A percentile compares a stretch with the other conserved stretches of the same genome.
These are phyloP conservation scores for Capronia coronata DNA, from an alignment of 2,329 filamentous ascomycete genomes.

Conservation along the genomic window DNA sequence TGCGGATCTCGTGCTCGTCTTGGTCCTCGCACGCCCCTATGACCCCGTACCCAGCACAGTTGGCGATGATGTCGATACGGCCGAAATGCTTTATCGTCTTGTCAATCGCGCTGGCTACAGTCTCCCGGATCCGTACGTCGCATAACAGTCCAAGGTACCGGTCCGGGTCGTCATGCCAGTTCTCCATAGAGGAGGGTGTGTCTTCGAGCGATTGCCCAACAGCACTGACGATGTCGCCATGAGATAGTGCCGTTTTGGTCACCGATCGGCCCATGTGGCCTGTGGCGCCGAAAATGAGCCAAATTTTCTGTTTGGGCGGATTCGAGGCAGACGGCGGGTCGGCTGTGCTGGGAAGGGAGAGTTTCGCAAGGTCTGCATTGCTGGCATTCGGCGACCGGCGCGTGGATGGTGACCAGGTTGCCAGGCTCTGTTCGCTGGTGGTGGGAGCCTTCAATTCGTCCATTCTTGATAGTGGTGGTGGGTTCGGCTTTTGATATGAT, in stretches of 20 bases:
- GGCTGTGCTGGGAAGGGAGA: constrained; percentile 72
- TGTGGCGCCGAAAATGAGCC: constrained; percentile 94
- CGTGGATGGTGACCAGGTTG: constrained; percentile 6
- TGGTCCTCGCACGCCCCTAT: constrained; percentile 96
- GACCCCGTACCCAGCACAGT: constrained; percentile 91
- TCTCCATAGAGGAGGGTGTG: constrained; percentile 62
- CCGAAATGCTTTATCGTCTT: constrained; percentile 68
- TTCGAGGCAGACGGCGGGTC: constrained; percentile 70
- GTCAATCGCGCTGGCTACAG: constrained; percentile 65
- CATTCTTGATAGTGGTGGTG: constrained; percentile 4
- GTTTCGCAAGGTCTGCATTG: constrained; percentile 32
- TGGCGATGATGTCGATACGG: constrained; percentile 79
- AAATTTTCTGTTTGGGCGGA: constrained; percentile 69
- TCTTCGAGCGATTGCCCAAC: constrained; percentile 80
- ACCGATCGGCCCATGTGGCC: constrained; percentile 92
- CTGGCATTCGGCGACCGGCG: constrained; percentile 3
- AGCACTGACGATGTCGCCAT: constrained; percentile 76
- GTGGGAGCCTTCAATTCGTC: constrained; percentile 5
- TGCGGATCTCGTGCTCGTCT: constrained; percentile 86
- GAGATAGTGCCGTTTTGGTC: constrained; percentile 70
- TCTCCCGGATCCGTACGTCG: constrained; percentile 77
- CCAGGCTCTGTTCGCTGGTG: constrained; percentile 2
- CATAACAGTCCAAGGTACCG: constrained; percentile 73
- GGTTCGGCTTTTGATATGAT: background rate
- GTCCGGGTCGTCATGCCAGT: constrained; percentile 50